Conservation (phyloP, 2,329 filamentous ascomycete genomes). For the Aureobasidium sp. region DNA sequence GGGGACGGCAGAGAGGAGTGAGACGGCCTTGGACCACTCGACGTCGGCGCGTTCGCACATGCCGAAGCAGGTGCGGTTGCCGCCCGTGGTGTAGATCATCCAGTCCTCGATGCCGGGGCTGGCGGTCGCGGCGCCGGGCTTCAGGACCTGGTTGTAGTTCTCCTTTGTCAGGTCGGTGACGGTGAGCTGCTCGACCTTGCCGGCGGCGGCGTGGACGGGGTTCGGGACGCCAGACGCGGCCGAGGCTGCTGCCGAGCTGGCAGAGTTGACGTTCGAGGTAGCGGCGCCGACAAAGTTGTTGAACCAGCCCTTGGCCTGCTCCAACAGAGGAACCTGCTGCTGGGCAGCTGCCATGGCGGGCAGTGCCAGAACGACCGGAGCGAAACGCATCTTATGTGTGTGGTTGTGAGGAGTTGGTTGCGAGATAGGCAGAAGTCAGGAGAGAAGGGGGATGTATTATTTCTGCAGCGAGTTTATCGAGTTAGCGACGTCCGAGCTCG, state of each 20-base stretch:
- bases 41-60: slow-evolving; percentile 57
- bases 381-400: slow-evolving; percentile 44
- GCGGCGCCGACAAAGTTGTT: slow-evolving; percentile 50
- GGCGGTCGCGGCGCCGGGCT: slow-evolving; percentile 52
- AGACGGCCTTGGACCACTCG: slow-evolving; percentile 46
- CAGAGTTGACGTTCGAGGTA: slow-evolving; percentile 43
- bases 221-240: slow-evolving; percentile 35
- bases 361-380: slow-evolving; percentile 45
- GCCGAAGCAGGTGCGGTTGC: slow-evolving; percentile 73
- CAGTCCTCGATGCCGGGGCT: slow-evolving; percentile 61
- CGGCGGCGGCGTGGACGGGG: slow-evolving; percentile 41
- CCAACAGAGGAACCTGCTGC: slow-evolving; percentile 55
- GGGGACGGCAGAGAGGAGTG: slow-evolving; percentile 53
- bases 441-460: not conserved
- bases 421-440: not conserved
- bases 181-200: slow-evolving; percentile 42
- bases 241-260: slow-evolving; percentile 31
- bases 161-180: slow-evolving; percentile 57
- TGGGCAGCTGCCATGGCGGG: slow-evolving; percentile 47
- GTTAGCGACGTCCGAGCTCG: not conserved
- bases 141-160: slow-evolving; percentile 65
- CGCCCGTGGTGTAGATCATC: slow-evolving; percentile 67
- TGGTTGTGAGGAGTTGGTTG: not conserved
- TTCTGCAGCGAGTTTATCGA: not conserved
- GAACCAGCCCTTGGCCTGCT: slow-evolving; percentile 51